Evolutionary conservation across 345 rosid genomes (phyloP).

Genomic region (Nephelium lappaceum): DNA sequence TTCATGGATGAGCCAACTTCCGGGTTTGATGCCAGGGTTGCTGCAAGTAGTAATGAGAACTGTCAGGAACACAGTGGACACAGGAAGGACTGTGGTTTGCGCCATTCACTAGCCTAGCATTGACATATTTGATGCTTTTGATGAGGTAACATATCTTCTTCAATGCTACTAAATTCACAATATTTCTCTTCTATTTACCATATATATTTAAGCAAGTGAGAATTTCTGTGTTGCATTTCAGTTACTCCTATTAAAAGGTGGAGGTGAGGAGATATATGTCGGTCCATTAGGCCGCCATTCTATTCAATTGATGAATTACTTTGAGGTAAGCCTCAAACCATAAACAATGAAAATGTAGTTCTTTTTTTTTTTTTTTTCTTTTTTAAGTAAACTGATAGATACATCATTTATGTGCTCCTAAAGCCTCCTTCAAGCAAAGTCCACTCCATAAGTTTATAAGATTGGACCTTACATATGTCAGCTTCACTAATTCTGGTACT

Average conservation of each 20-base stretch:
- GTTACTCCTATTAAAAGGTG: conserved; percentile 52
- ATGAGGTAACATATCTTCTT: conserved; percentile 43
- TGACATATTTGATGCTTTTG: conserved; percentile 70
- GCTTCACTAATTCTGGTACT: neutral
- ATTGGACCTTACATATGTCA: neutral
- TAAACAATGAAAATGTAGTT: neutral
- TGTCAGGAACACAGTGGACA: conserved; percentile 67
- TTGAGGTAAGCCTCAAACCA: conserved; percentile 48
- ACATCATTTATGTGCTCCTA: conserved; percentile 52
- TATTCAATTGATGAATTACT: conserved; percentile 52
- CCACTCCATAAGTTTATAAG: conserved; percentile 51
- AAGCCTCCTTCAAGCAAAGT: conserved; percentile 81
- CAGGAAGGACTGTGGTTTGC: conserved; percentile 73
- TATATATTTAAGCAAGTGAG: neutral
- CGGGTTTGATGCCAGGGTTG: conserved; percentile 75
- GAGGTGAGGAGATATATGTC: conserved; percentile 63
- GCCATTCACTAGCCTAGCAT: conserved; percentile 81
- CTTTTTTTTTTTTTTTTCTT: neutral
- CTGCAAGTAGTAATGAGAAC: conserved; percentile 83
- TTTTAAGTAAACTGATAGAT: neutral
- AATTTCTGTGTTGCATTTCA: conserved; percentile 22
- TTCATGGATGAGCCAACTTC: conserved; percentile 85
- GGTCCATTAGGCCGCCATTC: conserved; percentile 66
- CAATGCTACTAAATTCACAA: neutral
- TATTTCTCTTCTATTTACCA: neutral